Evolutionary conservation across 2,329 filamentous ascomycete species (phyloP).

Genomic region (Arthrobotrys conoides): DNA sequence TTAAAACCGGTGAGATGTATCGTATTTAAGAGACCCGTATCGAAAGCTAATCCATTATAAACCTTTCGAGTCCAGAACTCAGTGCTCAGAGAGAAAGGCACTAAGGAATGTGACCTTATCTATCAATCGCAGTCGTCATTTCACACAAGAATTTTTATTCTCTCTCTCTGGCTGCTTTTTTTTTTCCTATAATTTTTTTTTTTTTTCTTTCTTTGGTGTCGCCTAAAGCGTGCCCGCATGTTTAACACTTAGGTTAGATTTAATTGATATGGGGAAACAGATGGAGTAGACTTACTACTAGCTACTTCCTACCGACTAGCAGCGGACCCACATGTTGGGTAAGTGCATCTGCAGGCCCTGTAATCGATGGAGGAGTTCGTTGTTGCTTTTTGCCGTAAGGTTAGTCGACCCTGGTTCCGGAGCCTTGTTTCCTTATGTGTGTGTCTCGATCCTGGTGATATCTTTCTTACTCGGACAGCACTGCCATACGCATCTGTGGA

Average conservation of each 20-base stretch:
- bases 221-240: slow-evolving; percentile 54
- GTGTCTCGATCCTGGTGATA: slow-evolving; percentile 58
- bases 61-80: slow-evolving; percentile 39
- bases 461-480: slow-evolving; percentile 1
- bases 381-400: slow-evolving; percentile 61
- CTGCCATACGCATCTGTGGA: slow-evolving; percentile 31
- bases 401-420: slow-evolving; percentile 57
- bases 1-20: slow-evolving; percentile 47
- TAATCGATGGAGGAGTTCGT: slow-evolving; percentile 61
- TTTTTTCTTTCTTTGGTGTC: slow-evolving; percentile 51
- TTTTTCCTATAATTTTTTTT: slow-evolving; percentile 27
- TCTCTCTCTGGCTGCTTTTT: slow-evolving; percentile 8
- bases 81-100: not conserved
- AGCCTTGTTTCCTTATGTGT: slow-evolving; percentile 58
- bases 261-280: slow-evolving; percentile 58
- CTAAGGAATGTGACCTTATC: slow-evolving; percentile 61
- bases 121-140: slow-evolving; percentile 58
- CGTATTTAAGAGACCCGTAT: slow-evolving; percentile 57
- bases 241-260: slow-evolving; percentile 42
- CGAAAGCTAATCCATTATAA: slow-evolving; percentile 53
- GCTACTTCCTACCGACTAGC: too few relatives aligned
- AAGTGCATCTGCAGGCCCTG: slow-evolving; percentile 57
- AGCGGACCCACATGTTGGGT: slow-evolving; percentile 57
- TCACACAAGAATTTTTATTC: slow-evolving; percentile 48
- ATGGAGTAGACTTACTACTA: slow-evolving; percentile 59